Base-by-base conservation (phyloP, 2,329 filamentous ascomycete species). In the Fusarium heterosporum region DNA sequence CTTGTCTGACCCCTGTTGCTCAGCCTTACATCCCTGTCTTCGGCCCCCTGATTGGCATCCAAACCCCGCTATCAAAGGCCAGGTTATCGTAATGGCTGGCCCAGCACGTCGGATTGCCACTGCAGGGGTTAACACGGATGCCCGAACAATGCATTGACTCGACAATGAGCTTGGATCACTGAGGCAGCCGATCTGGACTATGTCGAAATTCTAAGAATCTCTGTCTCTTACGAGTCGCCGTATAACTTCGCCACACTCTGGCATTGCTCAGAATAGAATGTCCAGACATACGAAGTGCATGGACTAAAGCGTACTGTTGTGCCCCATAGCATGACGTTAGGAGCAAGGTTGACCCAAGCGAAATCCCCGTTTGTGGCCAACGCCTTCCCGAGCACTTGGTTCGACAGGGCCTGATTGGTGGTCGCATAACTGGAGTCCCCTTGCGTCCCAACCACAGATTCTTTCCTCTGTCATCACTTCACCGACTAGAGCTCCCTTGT, bases 341-440 rank as follows among this genome's bases (percentile, higher is more conserved):
- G 47, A 46, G 50, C 61, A 58, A 55, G 66, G 55, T 55, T 55
- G 42, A 54, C 36, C 57, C 58, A 64, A 48, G 34, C 34, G 34
- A 36, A 9, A 53, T 60, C 61, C 60, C 70, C 66, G 57, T 64
- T 54, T 61, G 47, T 53, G 59, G 59, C 63, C 61, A 66, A 48
- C 43, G 53, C 61, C 55, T 55, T 68, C 63, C 71, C 70, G 55
- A 68, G 55, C 54, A 63, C 42, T 61, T 49, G 73, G 72, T 71
- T 70, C 61, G 47, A 48, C 43, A 25, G 38, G 72, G 73, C 45
- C 70, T 72, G 69, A 74, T 74, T 73, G 73, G 72, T 59, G 72
- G 69, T 58, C 72, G 68, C 60, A 28, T 47, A 40, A 61, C 57
- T 55, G 60, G 68, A 59, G 50, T 43, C 51, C 54, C 54, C 34